Percentiles rank a stretch among this genome's conserved stretches.
Evolutionary conservation across 331 rosid species (phyloP).

Genomic region (Malus hybrid): DNA sequence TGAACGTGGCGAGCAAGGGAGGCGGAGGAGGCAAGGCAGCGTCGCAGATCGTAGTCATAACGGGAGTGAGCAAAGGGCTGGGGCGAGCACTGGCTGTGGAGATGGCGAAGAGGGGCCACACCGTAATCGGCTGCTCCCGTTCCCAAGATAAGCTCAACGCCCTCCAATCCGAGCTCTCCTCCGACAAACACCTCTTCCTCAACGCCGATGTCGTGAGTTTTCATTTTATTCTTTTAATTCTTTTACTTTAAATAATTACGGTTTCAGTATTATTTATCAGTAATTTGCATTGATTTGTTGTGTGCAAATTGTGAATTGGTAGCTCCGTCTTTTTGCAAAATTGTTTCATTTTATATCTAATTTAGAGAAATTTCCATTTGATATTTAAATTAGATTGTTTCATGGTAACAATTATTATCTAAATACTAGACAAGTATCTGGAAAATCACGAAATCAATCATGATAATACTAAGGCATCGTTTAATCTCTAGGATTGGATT

Average conservation of each 20-base stretch:
- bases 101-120: slow-evolving; percentile 59
- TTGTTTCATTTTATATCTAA: no score
- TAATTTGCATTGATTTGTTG: neutral
- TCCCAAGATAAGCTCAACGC: slow-evolving; percentile 50
- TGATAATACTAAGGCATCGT: neutral
- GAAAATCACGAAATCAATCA: neutral
- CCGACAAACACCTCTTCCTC: slow-evolving; percentile 36
- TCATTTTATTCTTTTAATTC: neutral
- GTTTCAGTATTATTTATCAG: neutral
- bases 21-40: neutral
- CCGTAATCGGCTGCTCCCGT: slow-evolving; percentile 71
- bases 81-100: slow-evolving; percentile 71
- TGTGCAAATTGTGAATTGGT: neutral
- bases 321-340: no score
- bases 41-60: slow-evolving; percentile 45
- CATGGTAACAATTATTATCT: neutral
- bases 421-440: neutral
- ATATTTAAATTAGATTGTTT: neutral
- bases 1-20: slow-evolving; percentile 10
- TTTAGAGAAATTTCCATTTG: no score
- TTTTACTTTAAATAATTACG: no score
- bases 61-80: slow-evolving; percentile 68
- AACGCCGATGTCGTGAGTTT: slow-evolving; percentile 46
- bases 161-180: slow-evolving; percentile 41
- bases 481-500: no score